Conservation (phyloP, 2,329 filamentous ascomycete species). For the Monascus ruber region DNA sequence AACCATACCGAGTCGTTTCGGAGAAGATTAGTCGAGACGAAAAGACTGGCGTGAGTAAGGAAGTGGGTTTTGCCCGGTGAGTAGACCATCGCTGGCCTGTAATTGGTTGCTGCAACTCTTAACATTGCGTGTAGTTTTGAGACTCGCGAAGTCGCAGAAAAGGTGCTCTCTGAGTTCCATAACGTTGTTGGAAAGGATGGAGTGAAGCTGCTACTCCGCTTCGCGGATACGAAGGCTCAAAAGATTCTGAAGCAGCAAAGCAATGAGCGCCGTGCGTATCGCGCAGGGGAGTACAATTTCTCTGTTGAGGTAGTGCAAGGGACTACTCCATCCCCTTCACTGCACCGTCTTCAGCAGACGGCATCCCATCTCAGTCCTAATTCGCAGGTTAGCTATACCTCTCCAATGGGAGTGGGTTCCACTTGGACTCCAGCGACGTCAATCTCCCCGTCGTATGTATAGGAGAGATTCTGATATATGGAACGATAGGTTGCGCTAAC, state of each 20-base stretch:
- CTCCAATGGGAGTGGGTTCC: conserved; percentile 29
- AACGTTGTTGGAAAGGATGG: conserved; percentile 68
- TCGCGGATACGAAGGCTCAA: conserved; percentile 91
- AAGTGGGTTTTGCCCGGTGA: conserved; percentile 93
- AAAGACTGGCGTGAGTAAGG: conserved; percentile 77
- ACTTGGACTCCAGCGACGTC: conserved; percentile 38
- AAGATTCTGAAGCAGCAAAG: conserved; percentile 96
- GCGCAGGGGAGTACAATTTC: conserved; percentile 83
- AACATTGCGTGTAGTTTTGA: conserved; percentile 57
- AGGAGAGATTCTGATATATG: conserved; percentile 1
- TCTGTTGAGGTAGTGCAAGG: conserved; percentile 37
- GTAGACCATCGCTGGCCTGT: not conserved
- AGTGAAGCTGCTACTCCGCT: conserved; percentile 83
- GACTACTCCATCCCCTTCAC: conserved; percentile 32
- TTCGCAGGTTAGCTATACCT: conserved; percentile 33
- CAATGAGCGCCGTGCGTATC: conserved; percentile 86
- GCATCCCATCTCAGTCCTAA: conserved; percentile 30
- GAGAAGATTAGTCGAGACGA: conserved; percentile 90
- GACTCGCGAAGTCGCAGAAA: conserved; percentile 74
- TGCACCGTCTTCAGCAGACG: conserved; percentile 30
- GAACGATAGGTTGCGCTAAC: conserved; percentile 14
- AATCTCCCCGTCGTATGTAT: conserved; percentile 37
- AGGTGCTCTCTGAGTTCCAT: conserved; percentile 78
- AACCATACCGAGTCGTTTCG: conserved; percentile 59
- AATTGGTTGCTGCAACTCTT: no score